These are phyloP conservation scores for Rubroboletus satanas DNA, from an alignment of 768 basidiomycete species.

Conservation along the genomic window DNA sequence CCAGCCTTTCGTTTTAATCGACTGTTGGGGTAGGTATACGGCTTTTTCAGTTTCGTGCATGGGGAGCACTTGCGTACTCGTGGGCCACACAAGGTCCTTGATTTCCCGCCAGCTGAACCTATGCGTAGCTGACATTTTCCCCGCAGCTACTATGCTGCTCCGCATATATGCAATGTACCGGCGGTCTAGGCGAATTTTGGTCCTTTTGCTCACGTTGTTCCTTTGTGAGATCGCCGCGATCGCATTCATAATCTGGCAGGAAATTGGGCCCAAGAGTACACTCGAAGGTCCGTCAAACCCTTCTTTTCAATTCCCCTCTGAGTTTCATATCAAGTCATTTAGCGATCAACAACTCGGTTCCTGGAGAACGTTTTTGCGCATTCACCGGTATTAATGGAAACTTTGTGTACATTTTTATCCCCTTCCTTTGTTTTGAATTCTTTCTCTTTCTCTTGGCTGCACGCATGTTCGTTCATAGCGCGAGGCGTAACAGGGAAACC, in stretches of 20 bases:
- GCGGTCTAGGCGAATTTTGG: conserved; percentile 19
- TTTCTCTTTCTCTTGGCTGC: conserved; percentile 24
- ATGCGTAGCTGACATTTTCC: conserved; percentile 3
- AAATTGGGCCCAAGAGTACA: conserved; percentile 24
- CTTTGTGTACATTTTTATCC: conserved; percentile 29
- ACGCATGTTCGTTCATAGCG: conserved; percentile 12
- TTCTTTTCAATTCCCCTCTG: not conserved
- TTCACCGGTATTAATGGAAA: conserved; percentile 22
- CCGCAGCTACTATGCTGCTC: conserved; percentile 30
- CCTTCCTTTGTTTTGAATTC: conserved; percentile 29
- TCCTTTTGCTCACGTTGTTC: conserved; percentile 18
- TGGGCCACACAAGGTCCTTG: conserved; percentile 32
- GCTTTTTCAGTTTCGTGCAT: conserved; percentile 31
- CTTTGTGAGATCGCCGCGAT: conserved; percentile 24
- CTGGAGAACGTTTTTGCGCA: conserved; percentile 14
- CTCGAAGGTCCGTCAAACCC: conserved; percentile 17
- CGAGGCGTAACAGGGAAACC: not conserved
- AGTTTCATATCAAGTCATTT: not conserved
- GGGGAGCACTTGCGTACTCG: conserved; percentile 30
- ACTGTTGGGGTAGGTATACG: conserved; percentile 16
- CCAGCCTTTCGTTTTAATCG: not conserved
- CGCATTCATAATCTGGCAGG: conserved; percentile 22
- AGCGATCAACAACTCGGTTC: conserved; percentile 9
- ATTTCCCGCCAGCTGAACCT: not conserved
- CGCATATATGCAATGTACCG: conserved; percentile 34